A percentile compares a stretch with the other conserved stretches of the same genome.
These are phyloP conservation scores for Acacia crassicarpa DNA, from an alignment of 306 rosid species.

Conservation along the genomic window DNA sequence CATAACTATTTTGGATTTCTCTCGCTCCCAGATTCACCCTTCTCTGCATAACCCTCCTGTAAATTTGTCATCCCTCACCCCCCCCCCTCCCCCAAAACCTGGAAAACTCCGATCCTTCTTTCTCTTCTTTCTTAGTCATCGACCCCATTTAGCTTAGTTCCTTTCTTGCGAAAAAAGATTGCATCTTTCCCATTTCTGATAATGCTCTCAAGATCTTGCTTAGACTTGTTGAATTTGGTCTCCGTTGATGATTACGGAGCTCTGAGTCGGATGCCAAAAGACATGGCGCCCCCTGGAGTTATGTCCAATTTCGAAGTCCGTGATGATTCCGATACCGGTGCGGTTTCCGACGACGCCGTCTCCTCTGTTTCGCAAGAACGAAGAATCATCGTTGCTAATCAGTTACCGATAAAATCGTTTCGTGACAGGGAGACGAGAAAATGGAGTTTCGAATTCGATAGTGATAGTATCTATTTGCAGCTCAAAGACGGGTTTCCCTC, in stretches of 20 bases:
- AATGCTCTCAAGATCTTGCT: slow-evolving; percentile 67
- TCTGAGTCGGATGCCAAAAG: slow-evolving; percentile 29
- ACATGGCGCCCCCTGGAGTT: slow-evolving; percentile 27
- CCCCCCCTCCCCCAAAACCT: background rate
- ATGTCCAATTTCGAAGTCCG: slow-evolving; percentile 19
- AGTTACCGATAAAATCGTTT: slow-evolving; percentile 52
- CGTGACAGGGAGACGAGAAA: slow-evolving; percentile 23
- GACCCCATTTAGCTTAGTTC: background rate
- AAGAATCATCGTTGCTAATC: slow-evolving; percentile 61
- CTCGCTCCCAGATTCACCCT: slow-evolving; percentile 36
- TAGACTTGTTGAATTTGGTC: slow-evolving; percentile 52
- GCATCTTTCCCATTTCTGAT: background rate
- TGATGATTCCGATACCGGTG: background rate
- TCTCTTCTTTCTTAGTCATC: background rate
- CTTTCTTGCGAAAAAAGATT: background rate
- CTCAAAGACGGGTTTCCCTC: slow-evolving; percentile 58
- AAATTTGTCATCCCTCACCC: background rate
- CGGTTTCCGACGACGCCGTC: slow-evolving; percentile 16
- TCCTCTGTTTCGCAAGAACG: slow-evolving; percentile 35
- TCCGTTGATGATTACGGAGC: slow-evolving; percentile 46
- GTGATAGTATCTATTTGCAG: slow-evolving; percentile 54
- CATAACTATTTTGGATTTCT: slow-evolving; percentile 34
- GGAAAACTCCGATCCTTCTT: background rate
- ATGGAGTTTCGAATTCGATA: slow-evolving; percentile 60
- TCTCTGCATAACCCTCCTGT: slow-evolving; percentile 37